Evolutionary conservation across 345 rosid genomes (phyloP).

Genomic region (Dipteronia dyeriana): DNA sequence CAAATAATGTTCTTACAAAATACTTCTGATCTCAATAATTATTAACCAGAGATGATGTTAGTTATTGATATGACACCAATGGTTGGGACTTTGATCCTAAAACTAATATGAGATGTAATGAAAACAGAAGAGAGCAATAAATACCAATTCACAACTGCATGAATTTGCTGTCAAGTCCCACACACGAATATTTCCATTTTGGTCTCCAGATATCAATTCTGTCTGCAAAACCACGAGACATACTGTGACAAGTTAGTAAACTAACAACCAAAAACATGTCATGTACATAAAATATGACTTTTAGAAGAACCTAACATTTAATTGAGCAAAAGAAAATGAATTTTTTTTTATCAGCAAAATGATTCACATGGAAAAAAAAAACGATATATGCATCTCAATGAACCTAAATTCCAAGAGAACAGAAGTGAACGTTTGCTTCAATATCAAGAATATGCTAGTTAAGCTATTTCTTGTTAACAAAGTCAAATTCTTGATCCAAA

Average conservation of each 20-base stretch:
- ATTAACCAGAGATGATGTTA: not conserved
- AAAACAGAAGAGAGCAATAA: constrained; percentile 12
- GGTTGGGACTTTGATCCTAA: not conserved
- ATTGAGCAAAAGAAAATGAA: no score
- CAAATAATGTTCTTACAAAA: no score
- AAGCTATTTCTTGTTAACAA: not conserved
- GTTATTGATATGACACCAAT: not conserved
- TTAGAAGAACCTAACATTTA: no score
- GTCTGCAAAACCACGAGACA: constrained; percentile 51
- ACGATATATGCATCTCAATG: not conserved
- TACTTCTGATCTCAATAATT: not conserved
- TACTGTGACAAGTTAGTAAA: constrained; percentile 3
- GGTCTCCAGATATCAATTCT: constrained; percentile 94
- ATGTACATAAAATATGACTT: no score
- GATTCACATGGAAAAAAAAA: not conserved
- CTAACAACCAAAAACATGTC: constrained; percentile 3
- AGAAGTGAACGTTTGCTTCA: no score
- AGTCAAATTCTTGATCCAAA: not conserved
- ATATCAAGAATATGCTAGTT: not conserved
- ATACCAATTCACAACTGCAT: constrained; percentile 95
- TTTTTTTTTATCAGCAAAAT: not conserved
- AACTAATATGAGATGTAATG: not conserved
- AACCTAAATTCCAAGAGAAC: not conserved
- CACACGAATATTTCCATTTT: constrained; percentile 92
- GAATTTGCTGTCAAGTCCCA: constrained; percentile 98